Conservation (phyloP, 1,139 yeast genomes). For the Groenewaldozyma auringiensis region DNA sequence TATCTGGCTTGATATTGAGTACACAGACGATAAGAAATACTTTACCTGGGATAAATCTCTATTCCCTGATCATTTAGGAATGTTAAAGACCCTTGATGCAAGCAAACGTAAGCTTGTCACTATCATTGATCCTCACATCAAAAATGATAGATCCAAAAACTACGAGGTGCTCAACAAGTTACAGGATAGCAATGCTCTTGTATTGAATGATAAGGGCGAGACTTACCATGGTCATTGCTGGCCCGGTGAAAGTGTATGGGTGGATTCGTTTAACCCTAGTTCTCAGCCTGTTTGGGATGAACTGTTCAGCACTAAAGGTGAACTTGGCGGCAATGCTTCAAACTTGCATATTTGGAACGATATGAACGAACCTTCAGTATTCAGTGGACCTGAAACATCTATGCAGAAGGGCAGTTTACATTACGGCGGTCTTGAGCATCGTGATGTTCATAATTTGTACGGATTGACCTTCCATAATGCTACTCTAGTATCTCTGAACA, state of each 20-base stretch:
- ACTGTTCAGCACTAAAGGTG: constrained; percentile 34
- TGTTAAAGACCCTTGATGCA: constrained; percentile 56
- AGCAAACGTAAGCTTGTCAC: constrained; percentile 78
- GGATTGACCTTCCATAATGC: constrained; percentile 77
- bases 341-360: constrained; percentile 93
- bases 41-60: constrained; percentile 79
- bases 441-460: constrained; percentile 80
- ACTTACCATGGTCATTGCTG: constrained; percentile 85
- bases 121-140: constrained; percentile 88
- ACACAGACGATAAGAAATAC: constrained; percentile 75
- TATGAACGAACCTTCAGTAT: constrained; percentile 96
- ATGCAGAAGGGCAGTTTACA: constrained; percentile 78
- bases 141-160: constrained; percentile 37
- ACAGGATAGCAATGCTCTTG: constrained; percentile 34
- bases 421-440: constrained; percentile 76
- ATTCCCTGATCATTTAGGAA: constrained; percentile 65
- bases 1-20: constrained; percentile 94
- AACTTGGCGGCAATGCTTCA: constrained; percentile 45
- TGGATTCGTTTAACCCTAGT: constrained; percentile 68
- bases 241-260: constrained; percentile 97
- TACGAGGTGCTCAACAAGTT: constrained; percentile 57
- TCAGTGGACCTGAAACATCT: constrained; percentile 89
- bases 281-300: constrained; percentile 55
- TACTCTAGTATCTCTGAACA: constrained; percentile 57
- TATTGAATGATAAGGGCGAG: constrained; percentile 41